These are phyloP conservation scores for Mrakia frigida DNA, from an alignment of 768 basidiomycete species.

Conservation along the genomic window DNA sequence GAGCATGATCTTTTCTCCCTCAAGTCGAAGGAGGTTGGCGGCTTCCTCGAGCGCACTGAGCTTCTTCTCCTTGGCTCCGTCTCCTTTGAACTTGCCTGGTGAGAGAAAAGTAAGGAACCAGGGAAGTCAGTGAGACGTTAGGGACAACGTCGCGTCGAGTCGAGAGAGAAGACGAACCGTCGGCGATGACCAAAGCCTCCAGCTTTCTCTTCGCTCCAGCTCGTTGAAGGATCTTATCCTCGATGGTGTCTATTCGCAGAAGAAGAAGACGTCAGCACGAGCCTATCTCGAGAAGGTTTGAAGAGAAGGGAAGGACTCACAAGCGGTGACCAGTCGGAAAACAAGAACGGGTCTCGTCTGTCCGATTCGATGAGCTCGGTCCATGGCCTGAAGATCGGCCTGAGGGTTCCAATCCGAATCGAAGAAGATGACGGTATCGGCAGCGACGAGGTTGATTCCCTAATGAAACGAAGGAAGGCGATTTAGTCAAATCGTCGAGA, in stretches of 20 bases:
- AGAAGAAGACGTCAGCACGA: conserved; percentile 18
- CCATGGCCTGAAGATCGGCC: conserved; percentile 94
- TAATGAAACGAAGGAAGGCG: not conserved
- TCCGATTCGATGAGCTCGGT: conserved; percentile 91
- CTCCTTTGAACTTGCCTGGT: conserved; percentile 38
- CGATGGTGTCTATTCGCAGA: conserved; percentile 59
- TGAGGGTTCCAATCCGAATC: conserved; percentile 72
- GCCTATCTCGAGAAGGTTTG: not conserved
- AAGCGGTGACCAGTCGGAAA: conserved; percentile 20
- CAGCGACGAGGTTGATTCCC: conserved; percentile 69
- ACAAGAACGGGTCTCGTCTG: conserved; percentile 72
- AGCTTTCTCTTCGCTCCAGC: conserved; percentile 60
- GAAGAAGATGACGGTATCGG: conserved; percentile 90
- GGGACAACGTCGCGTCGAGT: not conserved
- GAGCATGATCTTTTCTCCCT: conserved; percentile 84
- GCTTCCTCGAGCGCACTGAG: conserved; percentile 60
- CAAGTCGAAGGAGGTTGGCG: conserved; percentile 70
- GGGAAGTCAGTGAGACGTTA: conserved; percentile 4
- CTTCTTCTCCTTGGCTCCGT: conserved; percentile 21
- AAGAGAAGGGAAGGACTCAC: not conserved
- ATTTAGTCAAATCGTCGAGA: not conserved
- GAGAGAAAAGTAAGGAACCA: not conserved
- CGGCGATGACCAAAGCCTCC: conserved; percentile 91
- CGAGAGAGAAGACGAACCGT: conserved; percentile 43
- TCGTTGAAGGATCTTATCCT: conserved; percentile 86